Conservation (phyloP, 495 filamentous ascomycete genomes). For the Aspergillus campestris region DNA sequence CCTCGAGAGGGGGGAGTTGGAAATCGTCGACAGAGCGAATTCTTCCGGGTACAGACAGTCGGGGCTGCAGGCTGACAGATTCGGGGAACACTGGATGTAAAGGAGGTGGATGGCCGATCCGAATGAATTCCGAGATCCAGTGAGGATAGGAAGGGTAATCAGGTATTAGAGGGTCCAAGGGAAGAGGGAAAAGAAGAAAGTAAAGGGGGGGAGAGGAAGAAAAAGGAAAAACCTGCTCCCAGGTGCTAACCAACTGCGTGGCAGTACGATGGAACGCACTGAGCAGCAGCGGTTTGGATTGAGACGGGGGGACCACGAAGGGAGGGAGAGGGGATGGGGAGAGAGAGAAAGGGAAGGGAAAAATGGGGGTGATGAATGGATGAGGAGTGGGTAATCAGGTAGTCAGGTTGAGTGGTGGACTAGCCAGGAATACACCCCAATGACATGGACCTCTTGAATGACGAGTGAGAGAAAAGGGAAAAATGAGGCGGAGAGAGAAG, state of each 20-base stretch:
- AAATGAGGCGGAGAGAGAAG: not conserved
- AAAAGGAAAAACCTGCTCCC: conserved; percentile 11
- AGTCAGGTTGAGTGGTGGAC: too few relatives aligned
- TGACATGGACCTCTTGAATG: too few relatives aligned
- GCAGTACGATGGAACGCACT: conserved; percentile 19
- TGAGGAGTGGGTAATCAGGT: conserved; percentile 12
- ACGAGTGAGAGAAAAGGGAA: not conserved
- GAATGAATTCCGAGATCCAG: not conserved
- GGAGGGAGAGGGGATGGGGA: conserved; percentile 13
- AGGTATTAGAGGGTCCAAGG: conserved; percentile 1
- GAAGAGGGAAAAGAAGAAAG: conserved; percentile 6
- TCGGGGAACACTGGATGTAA: conserved; percentile 15
- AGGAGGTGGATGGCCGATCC: conserved; percentile 8
- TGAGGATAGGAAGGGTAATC: conserved; percentile 5
- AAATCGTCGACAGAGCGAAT: not conserved
- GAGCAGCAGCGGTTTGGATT: conserved; percentile 10
- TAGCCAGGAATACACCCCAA: not conserved
- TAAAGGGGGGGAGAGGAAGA: conserved; percentile 6
- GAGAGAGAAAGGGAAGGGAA: conserved; percentile 10
- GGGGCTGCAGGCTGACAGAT: conserved; percentile 15
- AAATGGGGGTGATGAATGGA: conserved; percentile 3
- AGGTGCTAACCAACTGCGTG: conserved; percentile 21
- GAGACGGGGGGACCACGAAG: conserved; percentile 3
- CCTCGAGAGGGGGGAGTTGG: not conserved
- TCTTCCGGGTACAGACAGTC: conserved; percentile 6